Percentiles rank a stretch among this genome's conserved stretches.
These are phyloP conservation scores for Cordyceps militaris DNA, from an alignment of 2,329 filamentous ascomycete species.

Conservation along the genomic window DNA sequence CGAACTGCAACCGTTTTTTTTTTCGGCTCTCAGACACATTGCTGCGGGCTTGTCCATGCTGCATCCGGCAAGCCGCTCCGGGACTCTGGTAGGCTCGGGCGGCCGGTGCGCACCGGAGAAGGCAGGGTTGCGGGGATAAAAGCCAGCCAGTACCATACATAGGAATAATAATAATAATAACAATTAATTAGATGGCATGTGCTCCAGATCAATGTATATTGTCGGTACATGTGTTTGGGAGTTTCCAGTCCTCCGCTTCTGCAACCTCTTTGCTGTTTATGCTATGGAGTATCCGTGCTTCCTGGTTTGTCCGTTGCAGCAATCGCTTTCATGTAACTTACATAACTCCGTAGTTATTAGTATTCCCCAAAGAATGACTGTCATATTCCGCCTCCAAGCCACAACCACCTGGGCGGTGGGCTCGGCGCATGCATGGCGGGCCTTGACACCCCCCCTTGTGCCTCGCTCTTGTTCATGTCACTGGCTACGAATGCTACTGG, in stretches of 20 bases:
- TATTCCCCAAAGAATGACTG: neutral
- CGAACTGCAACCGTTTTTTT: neutral
- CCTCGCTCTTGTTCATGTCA: neutral
- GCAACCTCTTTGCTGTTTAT: no score
- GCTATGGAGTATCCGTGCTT: no score
- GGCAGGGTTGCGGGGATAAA: neutral
- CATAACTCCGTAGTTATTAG: neutral
- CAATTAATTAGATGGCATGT: no score
- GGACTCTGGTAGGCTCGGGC: neutral
- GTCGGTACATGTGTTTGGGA: no score
- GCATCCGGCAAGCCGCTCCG: constrained; percentile 9
- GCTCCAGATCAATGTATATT: no score
- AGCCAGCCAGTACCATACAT: neutral
- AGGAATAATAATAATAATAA: no score
- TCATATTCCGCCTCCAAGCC: neutral
- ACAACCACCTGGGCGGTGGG: neutral
- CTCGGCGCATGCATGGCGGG: neutral
- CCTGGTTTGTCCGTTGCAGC: no score
- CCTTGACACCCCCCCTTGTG: neutral
- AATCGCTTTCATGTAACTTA: no score
- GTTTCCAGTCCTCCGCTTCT: no score
- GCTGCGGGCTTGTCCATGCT: neutral
- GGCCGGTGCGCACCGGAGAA: neutral
- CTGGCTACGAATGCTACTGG: neutral
- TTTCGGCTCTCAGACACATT: no score